Conservation (phyloP, 2,329 filamentous ascomycete species). For the Botryosphaeria dothidea region DNA sequence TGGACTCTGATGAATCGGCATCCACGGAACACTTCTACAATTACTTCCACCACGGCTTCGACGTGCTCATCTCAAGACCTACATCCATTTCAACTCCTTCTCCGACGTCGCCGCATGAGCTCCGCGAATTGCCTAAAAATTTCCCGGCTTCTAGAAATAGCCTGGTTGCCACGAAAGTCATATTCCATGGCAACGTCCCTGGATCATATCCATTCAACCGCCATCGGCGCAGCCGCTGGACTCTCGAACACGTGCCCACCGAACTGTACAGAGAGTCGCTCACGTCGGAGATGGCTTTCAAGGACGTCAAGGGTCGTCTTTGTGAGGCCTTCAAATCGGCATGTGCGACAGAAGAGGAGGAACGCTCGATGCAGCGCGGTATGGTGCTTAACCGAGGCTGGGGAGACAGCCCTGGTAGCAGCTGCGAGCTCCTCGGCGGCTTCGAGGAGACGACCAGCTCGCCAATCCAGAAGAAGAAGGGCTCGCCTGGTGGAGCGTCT, state of each 20-base stretch:
- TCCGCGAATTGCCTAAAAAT: background rate
- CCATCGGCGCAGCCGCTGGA: slow-evolving; percentile 87
- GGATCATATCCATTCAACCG: slow-evolving; percentile 97
- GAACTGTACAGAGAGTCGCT: slow-evolving; percentile 49
- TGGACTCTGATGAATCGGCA: slow-evolving; percentile 45
- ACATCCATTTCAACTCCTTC: slow-evolving; percentile 57
- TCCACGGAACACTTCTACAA: slow-evolving; percentile 85
- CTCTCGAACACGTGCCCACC: slow-evolving; percentile 55
- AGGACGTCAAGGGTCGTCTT: slow-evolving; percentile 69
- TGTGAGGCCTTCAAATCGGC: slow-evolving; percentile 69
- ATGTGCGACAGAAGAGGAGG: slow-evolving; percentile 59
- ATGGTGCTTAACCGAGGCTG: slow-evolving; percentile 92
- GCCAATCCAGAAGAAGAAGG: slow-evolving; percentile 27
- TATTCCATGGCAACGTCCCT: slow-evolving; percentile 91
- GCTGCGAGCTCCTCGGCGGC: slow-evolving; percentile 62
- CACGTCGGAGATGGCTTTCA: slow-evolving; percentile 76
- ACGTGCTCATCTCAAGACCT: slow-evolving; percentile 83
- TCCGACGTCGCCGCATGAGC: slow-evolving; percentile 56
- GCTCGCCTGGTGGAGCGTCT: slow-evolving; percentile 29
- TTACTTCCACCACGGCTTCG: slow-evolving; percentile 94
- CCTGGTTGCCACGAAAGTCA: slow-evolving; percentile 85
- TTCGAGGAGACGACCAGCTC: slow-evolving; percentile 66
- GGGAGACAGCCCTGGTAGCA: slow-evolving; percentile 89
- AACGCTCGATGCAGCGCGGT: slow-evolving; percentile 54
- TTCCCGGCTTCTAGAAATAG: slow-evolving; percentile 51